Conservation (phyloP, 805 yeast genomes). For the Jamesozyma piceae region DNA sequence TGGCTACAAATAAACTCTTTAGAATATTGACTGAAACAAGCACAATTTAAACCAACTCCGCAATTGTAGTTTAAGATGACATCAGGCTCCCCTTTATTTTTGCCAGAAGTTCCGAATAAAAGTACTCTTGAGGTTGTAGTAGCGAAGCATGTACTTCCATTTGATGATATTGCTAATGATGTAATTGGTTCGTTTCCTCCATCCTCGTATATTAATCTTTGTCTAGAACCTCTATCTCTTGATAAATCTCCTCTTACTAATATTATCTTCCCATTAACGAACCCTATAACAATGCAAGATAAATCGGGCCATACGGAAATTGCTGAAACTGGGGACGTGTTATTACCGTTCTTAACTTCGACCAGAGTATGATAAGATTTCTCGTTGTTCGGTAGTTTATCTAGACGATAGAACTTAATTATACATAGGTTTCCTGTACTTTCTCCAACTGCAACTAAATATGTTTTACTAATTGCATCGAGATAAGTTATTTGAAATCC, state of each 20-base stretch:
- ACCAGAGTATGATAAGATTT: slow-evolving; percentile 50
- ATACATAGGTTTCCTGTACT: slow-evolving; percentile 59
- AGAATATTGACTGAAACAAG: slow-evolving; percentile 33
- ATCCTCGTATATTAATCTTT: slow-evolving; percentile 65
- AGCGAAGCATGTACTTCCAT: slow-evolving; percentile 50
- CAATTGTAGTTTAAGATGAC: slow-evolving; percentile 34
- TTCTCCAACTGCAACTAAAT: slow-evolving; percentile 67
- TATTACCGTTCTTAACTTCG: slow-evolving; percentile 57
- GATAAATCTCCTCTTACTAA: slow-evolving; percentile 79
- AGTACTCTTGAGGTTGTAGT: slow-evolving; percentile 66
- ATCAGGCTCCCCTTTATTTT: slow-evolving; percentile 60
- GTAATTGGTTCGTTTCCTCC: slow-evolving; percentile 65
- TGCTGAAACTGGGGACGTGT: slow-evolving; percentile 57
- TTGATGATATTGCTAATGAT: slow-evolving; percentile 47
- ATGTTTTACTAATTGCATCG: slow-evolving; percentile 36
- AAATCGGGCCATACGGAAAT: slow-evolving; percentile 19
- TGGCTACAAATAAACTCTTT: slow-evolving; percentile 53
- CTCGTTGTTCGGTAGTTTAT: slow-evolving; percentile 34
- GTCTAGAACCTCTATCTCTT: slow-evolving; percentile 85
- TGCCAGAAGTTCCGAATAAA: slow-evolving; percentile 67
- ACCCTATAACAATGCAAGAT: slow-evolving; percentile 24
- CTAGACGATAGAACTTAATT: slow-evolving; percentile 66
- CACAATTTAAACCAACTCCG: slow-evolving; percentile 39
- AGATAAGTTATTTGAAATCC: slow-evolving; percentile 58
- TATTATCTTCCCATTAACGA: slow-evolving; percentile 59